Conservation (phyloP, 1,284 basidiomycete species). For the Veloporphyrellus conicus region DNA sequence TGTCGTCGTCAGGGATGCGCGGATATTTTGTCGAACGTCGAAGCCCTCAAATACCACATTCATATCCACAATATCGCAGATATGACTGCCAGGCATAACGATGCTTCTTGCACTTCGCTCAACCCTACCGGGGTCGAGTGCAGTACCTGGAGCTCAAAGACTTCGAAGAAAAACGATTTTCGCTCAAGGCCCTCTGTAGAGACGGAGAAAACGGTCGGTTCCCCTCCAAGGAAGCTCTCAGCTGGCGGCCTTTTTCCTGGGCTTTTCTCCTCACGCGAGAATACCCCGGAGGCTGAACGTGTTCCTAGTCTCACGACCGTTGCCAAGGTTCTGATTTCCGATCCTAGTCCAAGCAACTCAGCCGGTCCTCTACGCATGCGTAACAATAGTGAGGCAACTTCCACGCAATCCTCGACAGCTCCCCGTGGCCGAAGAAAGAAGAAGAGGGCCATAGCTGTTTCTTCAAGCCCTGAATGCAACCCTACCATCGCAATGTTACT, state of each 20-base stretch:
- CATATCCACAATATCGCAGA: constrained; percentile 56
- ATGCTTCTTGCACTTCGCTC: not conserved
- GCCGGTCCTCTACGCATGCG: not conserved
- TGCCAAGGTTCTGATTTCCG: constrained; percentile 11
- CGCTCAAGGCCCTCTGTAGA: constrained; percentile 21
- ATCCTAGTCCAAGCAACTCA: constrained; percentile 1
- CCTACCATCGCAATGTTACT: constrained; percentile 24
- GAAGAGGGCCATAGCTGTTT: constrained; percentile 11
- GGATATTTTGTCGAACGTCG: constrained; percentile 43
- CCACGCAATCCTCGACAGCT: not conserved
- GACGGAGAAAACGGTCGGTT: not conserved
- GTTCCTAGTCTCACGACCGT: constrained; percentile 12
- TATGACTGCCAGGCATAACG: not conserved
- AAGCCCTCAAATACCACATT: constrained; percentile 53
- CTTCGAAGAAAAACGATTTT: constrained; percentile 7
- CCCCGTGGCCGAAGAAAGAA: constrained; percentile 17
- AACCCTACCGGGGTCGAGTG: constrained; percentile 2
- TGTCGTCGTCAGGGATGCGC: constrained; percentile 53
- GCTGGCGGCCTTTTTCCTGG: constrained; percentile 11
- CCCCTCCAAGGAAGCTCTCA: constrained; percentile 19
- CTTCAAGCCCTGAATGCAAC: constrained; percentile 3
- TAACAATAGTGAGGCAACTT: not conserved
- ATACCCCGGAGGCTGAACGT: not conserved
- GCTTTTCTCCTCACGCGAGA: constrained; percentile 14
- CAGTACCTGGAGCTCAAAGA: not conserved